Base-by-base conservation (phyloP, 192 early-diverging fungal species). In the Lunasporangiospora selenospora region DNA sequence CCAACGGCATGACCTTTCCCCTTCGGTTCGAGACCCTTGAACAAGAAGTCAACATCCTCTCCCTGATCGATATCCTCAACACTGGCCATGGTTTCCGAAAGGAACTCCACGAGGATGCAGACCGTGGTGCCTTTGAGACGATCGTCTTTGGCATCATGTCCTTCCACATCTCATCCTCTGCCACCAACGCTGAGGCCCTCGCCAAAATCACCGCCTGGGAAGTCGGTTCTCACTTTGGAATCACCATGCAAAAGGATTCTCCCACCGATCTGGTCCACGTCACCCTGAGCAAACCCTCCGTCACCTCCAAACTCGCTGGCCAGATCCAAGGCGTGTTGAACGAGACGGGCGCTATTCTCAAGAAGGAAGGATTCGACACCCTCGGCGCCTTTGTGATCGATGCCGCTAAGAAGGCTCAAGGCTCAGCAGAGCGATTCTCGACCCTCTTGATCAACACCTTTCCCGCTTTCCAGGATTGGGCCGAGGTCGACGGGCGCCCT, bases 71-170 rank as follows among this genome's bases (percentile, higher is more conserved):
- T 59, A 63, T 93, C 53, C 82, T 96, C 37, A 87, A 89, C 58
- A 81, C 94, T 53, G 94, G 94, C 21, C 88, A 88, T 43, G 91
- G 89, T 29, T 96, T 83, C 60, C 80, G 88, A 27, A 59, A 65
- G 30, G 85, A 88, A 34, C 83, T 95, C 19, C 84, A 88, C 58
- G 79, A 80, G 15, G 79, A 80, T 12, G 66, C 78, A 29, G 90
- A 78, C 26, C 73, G 92, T 24, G 90, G 91, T 13, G 90, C 88
- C 0, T 89, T 90, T 18, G 87, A 92, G 50, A 90, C 87, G 3
- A 88, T 95, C 27, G 77, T 83, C 33, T 95, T 89, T 80, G 94
- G 94, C 9, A 83, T 84, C 61, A 92, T 96, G 82, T 87, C 89
- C 41, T 77, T 93, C 57, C 90, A 94, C 57, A 92, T 96, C 33